Base-by-base conservation (phyloP, 2,329 filamentous ascomycete genomes). In the Colletotrichum euphorbiae region DNA sequence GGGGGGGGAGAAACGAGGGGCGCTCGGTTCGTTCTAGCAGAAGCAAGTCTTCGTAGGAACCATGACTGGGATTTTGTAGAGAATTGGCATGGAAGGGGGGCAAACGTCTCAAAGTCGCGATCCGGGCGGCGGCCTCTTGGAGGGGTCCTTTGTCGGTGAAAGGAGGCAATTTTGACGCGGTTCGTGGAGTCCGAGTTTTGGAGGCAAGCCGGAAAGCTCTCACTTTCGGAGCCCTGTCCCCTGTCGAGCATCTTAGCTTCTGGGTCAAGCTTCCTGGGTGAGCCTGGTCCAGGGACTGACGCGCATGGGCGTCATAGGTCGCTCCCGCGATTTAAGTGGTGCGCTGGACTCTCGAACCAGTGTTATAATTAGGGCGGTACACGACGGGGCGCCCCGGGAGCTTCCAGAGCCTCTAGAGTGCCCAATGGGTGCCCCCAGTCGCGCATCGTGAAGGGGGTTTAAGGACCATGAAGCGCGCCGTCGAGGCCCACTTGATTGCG, bases 191-290 rank as follows among this genome's bases (percentile, higher is more conserved):
- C 61, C 33, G 50, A 43, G 66, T 60, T 65, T 66, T 36, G 56
- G 40, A 46, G n/a, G 48, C 48, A 33, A 24, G 40, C 33, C 43
- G 19, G 38, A 24, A 60, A 60, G 66, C 66, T 69, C 48, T 59
- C 28, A 38, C 46, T 38, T 46, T 54, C 55, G 62, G 48, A 58
- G 55, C 54, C 52, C 61, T 46, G 24, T 28, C 61, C 65, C 66
- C 55, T 69, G 66, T 66, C 66, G 33, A 52, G n/a, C 55, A 59
- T 69, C 66, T 69, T 69, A 66, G 66, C 66, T 69, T 69, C 62
- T 69, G 62, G 66, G 66, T 69, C 66, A 69, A 69, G 66, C 66
- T 69, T 69, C 61, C 62, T 60, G 66, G 61, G 51, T 60, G 50
- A 57, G 42, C 62, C 61, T 65, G 61, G 42, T 21, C 40, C 21